Percentiles rank a stretch among this genome's conserved stretches.
Conservation (phyloP, 1,284 basidiomycete species). For the Sanguinoderma infundibulare region DNA sequence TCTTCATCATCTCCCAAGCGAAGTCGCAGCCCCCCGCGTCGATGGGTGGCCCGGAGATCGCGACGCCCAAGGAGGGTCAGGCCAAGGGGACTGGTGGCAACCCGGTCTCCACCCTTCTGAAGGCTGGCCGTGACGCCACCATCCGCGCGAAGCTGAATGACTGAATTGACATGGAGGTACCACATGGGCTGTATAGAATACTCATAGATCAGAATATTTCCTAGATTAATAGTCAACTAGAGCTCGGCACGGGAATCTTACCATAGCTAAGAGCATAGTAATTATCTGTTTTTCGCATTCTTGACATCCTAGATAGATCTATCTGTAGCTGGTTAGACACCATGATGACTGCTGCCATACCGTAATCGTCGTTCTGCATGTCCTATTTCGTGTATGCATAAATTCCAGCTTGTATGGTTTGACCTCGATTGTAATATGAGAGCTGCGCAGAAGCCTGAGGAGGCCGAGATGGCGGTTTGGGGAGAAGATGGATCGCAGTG, state of each 20-base stretch:
- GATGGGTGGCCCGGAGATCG: conserved; percentile 41
- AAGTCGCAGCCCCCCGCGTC: conserved; percentile 55
- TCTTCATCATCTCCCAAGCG: conserved; percentile 84
- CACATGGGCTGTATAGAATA: background rate
- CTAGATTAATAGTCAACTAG: conserved; percentile 7
- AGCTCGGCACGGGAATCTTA: background rate
- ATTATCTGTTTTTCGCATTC: background rate
- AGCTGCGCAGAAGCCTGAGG: background rate
- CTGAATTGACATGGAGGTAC: background rate
- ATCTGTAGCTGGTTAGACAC: conserved; percentile 2
- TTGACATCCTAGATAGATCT: conserved; percentile 1
- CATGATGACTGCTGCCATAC: background rate
- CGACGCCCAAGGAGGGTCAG: conserved; percentile 50
- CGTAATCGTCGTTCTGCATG: background rate
- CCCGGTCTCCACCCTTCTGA: conserved; percentile 79
- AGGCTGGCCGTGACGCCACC: conserved; percentile 89
- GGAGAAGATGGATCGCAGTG: background rate
- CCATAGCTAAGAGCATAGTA: too few species aligned
- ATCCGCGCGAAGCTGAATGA: conserved; percentile 58
- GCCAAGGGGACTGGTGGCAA: conserved; percentile 89
- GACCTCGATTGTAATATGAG: background rate
- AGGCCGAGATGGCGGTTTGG: background rate
- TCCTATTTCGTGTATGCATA: background rate
- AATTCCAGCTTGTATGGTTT: background rate
- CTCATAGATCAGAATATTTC: background rate